These are phyloP conservation scores for Euphrasia confusa DNA, from an alignment of 257 asterid species.

Conservation along the genomic window DNA sequence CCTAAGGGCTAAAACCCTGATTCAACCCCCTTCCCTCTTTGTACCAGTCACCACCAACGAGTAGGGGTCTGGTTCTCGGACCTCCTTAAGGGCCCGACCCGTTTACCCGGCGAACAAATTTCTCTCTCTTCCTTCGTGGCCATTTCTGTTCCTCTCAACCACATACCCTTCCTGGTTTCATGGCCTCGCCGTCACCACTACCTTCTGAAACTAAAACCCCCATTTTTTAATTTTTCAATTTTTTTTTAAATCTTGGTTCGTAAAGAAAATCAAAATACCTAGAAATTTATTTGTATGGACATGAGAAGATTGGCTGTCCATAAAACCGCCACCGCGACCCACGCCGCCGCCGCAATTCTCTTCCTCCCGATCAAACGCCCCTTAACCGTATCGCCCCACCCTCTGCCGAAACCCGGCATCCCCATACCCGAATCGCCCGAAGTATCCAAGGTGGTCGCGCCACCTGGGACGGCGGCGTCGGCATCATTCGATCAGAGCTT, in stretches of 20 bases:
- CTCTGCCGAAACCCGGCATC: slow-evolving; percentile 21
- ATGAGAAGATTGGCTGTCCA: slow-evolving; percentile 40
- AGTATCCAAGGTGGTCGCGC: slow-evolving; percentile 17
- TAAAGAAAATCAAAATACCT: not conserved
- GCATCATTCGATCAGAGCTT: slow-evolving; percentile 30
- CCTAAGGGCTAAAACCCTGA: slow-evolving; percentile 20
- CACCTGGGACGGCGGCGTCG: slow-evolving; percentile 30
- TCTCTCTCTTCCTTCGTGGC: slow-evolving; percentile 29
- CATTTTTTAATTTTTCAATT: not conserved
- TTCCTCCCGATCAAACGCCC: slow-evolving; percentile 47
- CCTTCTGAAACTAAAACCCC: slow-evolving; percentile 14
- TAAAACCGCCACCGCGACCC: slow-evolving; percentile 28
- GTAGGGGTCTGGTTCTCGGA: slow-evolving; percentile 25
- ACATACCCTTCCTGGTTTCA: slow-evolving; percentile 27
- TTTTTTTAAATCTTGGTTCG: not conserved
- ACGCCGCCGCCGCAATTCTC: slow-evolving; percentile 34
- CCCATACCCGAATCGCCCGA: slow-evolving; percentile 20
- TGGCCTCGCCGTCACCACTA: slow-evolving; percentile 36
- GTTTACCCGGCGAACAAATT: slow-evolving; percentile 17
- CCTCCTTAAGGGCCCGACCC: slow-evolving; percentile 30
- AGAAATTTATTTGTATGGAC: slow-evolving; percentile 31
- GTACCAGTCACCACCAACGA: not conserved
- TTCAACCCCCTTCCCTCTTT: not conserved
- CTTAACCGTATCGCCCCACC: slow-evolving; percentile 37
- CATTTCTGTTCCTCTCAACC: slow-evolving; percentile 29